These are phyloP conservation scores for Cucurbita moschata DNA, from an alignment of 306 rosid genomes.

Conservation along the genomic window DNA sequence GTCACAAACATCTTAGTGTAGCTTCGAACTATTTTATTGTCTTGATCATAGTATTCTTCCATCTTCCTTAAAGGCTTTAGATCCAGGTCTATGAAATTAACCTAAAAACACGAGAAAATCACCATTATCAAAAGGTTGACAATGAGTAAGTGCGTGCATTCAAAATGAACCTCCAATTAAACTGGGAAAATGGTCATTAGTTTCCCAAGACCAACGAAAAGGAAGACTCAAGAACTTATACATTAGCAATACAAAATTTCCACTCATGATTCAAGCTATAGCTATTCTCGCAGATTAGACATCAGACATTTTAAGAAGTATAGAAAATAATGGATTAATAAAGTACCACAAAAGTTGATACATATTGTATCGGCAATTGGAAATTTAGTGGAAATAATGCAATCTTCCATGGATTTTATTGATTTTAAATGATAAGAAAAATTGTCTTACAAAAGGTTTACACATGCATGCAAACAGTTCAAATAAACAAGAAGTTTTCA, in stretches of 20 bases:
- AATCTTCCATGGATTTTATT: neutral
- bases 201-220: neutral
- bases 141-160: neutral
- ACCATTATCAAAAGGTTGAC: neutral
- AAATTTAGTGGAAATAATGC: neutral
- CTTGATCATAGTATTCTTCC: constrained; percentile 69
- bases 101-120: constrained; percentile 18
- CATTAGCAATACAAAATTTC: neutral
- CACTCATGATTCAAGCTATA: neutral
- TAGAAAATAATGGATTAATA: neutral
- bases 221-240: neutral
- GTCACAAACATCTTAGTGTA: constrained; percentile 37
- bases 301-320: neutral
- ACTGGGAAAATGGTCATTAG: neutral
- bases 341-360: neutral
- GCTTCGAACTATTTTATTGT: constrained; percentile 60
- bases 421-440: neutral
- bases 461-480: neutral
- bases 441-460: neutral
- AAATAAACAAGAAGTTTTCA: neutral
- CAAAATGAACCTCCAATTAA: neutral
- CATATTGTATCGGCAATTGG: neutral
- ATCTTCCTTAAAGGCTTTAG: constrained; percentile 66
- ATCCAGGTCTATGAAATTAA: constrained; percentile 66
- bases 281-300: neutral